A percentile compares a stretch with the other conserved stretches of the same genome.
These are phyloP conservation scores for Cenchrus fungigraminus DNA, from an alignment of 176 grass and related monocot species.

Conservation along the genomic window DNA sequence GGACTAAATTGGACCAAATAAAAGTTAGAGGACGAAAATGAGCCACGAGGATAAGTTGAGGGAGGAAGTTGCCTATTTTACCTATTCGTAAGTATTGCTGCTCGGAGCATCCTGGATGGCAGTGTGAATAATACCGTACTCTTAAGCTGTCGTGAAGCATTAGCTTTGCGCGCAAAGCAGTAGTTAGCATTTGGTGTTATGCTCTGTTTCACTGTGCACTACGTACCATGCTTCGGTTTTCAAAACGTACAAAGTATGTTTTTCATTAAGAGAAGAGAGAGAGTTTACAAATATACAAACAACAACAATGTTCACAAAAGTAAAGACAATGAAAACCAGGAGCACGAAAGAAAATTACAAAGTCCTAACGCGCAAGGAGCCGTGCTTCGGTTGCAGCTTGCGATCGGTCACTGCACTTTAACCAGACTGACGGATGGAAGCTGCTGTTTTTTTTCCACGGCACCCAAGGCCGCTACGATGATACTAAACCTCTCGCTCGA, in stretches of 20 bases:
- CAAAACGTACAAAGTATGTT: no score
- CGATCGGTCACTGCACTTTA: not conserved
- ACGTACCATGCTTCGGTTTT: no score
- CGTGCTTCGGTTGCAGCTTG: conserved; percentile 1
- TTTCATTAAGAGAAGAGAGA: no score
- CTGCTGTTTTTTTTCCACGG: conserved; percentile 55
- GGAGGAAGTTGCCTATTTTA: no score
- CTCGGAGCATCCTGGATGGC: not conserved
- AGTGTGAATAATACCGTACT: not conserved
- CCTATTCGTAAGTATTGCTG: not conserved
- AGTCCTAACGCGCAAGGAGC: no score
- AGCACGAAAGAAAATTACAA: no score
- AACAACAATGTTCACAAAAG: no score
- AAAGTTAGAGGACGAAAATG: no score
- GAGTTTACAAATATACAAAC: no score
- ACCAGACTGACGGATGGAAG: conserved; percentile 4
- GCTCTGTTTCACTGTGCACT: not conserved
- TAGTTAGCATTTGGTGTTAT: not conserved
- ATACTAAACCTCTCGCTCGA: conserved; percentile 80
- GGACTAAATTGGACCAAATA: no score
- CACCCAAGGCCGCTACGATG: conserved; percentile 93
- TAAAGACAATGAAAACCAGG: no score
- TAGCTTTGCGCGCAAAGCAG: not conserved
- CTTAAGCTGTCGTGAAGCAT: not conserved
- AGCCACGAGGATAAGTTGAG: no score